These are phyloP conservation scores for Angophora floribunda DNA, from an alignment of 345 rosid species.

Conservation along the genomic window DNA sequence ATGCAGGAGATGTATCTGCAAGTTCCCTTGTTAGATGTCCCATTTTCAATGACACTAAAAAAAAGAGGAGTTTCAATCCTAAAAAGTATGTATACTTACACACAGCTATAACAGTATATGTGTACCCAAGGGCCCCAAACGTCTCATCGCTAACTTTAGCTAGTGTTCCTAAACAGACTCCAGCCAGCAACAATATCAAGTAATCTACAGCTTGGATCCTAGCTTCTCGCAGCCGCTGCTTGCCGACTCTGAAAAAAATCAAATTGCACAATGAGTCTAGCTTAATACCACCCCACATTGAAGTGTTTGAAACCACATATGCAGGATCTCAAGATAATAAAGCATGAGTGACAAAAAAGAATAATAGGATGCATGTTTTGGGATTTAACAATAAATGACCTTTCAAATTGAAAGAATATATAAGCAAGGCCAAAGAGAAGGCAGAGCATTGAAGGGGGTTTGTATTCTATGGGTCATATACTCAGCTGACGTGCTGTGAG, in stretches of 20 bases:
- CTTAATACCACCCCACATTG: background rate
- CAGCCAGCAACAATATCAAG: conserved; percentile 80
- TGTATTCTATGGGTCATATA: background rate
- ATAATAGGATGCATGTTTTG: background rate
- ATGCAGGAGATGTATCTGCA: background rate
- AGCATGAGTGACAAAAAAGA: background rate
- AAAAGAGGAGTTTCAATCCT: background rate
- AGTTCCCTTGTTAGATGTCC: background rate
- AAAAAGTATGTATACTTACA: conserved; percentile 45
- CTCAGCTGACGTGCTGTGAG: background rate
- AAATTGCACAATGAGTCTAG: background rate
- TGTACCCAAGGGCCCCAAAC: conserved; percentile 84
- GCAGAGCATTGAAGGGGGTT: background rate
- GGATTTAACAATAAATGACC: background rate
- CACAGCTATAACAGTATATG: conserved; percentile 89
- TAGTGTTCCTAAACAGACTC: conserved; percentile 95
- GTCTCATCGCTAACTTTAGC: conserved; percentile 99
- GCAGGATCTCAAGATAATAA: background rate
- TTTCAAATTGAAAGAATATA: background rate
- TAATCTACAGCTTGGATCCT: conserved; percentile 88
- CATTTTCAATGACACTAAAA: background rate
- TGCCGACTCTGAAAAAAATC: conserved; percentile 51
- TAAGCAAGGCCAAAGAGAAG: background rate
- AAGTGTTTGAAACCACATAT: background rate
- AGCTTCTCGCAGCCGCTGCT: conserved; percentile 91